Evolutionary conservation across 352 stramenopile genomes (phyloP), one percentile per base, ranked within the genome.

Genomic region (Pythium myriotylum): DNA sequence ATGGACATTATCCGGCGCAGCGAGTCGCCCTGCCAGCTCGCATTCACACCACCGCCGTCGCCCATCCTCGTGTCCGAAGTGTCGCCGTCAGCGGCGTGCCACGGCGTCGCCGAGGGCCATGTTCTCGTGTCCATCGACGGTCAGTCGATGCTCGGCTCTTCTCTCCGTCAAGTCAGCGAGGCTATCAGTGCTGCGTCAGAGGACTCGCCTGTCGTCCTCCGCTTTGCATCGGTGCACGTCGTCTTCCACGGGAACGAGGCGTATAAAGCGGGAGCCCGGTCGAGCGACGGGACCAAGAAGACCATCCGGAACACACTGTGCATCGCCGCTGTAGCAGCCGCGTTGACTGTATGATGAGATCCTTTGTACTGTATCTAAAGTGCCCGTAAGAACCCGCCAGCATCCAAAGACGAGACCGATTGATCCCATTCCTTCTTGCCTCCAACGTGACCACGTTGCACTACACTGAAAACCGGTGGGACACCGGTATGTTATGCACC

Each of bases 21-120:
- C 35, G 48, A 45, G 7, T 81, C 78, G 7, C 76, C 73, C 1
- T 88, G 76, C 23, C 58, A 74, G 14, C 70, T 88, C 17, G 65
- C 74, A 33, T 85, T 88, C 47, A 71, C 76, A 35, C 72, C 72
- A 7, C 76, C 76, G 9, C 70, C 74, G 37, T 77, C 76, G 16
- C 76, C 74, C 19, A 74, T 86, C 26, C 45, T 79, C 4, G 67
- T 81, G 10, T 65, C 76, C 1, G 67, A 79, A n/a, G 65, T 81
- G 17, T 55, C 62, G 7, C 50, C 59, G 0, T 49, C 58, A 19
- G 72, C 71, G 2, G 68, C 61, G 12, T 33, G 52, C 17, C 37
- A 61, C 9, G 76, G 78, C 17, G 53, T 88, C 14, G 51, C 56
- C 2, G 59, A 33, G 1, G 72, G 74, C 26, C 79, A 85, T 64